Base-by-base conservation (phyloP, 306 rosid species). In the Glycine soja region DNA sequence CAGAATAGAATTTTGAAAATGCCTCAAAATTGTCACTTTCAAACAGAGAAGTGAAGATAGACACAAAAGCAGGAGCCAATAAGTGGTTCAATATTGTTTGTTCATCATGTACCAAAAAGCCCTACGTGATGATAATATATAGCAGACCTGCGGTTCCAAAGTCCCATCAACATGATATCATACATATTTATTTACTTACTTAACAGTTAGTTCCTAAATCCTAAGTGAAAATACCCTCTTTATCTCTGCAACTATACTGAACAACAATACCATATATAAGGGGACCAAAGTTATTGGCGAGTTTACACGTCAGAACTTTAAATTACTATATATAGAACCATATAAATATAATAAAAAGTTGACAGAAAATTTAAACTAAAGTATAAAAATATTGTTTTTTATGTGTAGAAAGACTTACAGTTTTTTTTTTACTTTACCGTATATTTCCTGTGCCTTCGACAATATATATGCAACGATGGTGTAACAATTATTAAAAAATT, bases 161-260 rank as follows among this genome's bases (percentile, higher is more conserved):
- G 88, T 87, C 86, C 77, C 84, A 81, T 84, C 90, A 70, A 32
- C 57, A 62, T 56, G 34, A 24, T 10, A 36, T 30, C 10, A 43
- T 46, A 18, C 59, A 54, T 56, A 24, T 3, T 24, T 24, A 24
- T 24, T 24, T 24, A 24, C 24, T 19, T 19, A 19, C 30, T 24
- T 24, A 24, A 24, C 30, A 34, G 38, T 34, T 3, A 34, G 30
- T 24, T 24, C 30, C 30, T 24, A 34, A 34, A 34, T 42, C 45
- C 45, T 6, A 4, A 5, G 43, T 38, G 43, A 38, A 38, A 38
- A 38, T 38, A 38, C 43, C 6, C 6, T 38, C 43, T 38, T 38
- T 34, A 3, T 4, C 38, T 38, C 4, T 4, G 43, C 43, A 38
- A 38, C 43, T 4, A 38, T 42, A 42, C 4, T 34, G 3, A 4